phyloP scores from a whole-genome alignment of 306 rosid genomes.

The Trifolium dubium region DNA sequence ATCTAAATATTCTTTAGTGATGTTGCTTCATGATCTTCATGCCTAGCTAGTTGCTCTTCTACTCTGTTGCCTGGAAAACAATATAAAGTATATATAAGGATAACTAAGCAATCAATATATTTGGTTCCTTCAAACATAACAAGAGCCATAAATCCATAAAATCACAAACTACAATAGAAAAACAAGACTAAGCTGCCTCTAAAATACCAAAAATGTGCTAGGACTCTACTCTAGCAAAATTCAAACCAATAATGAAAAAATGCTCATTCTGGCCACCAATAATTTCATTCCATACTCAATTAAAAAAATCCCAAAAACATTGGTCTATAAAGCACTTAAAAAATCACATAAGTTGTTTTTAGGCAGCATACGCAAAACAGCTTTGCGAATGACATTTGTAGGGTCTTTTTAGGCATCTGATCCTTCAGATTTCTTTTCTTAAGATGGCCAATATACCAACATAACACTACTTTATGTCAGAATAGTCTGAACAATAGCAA shows the following conservation, averaged over 20 bases:
- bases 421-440: slow-evolving; percentile 86
- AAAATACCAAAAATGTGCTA: too few relatives aligned
- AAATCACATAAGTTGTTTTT: slow-evolving; percentile 91
- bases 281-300: slow-evolving; percentile 3
- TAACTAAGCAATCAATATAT: too few relatives aligned
- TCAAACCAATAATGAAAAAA: slow-evolving; percentile 1
- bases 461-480: slow-evolving; percentile 48
- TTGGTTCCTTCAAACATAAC: too few relatives aligned
- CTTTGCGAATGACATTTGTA: slow-evolving; percentile 94
- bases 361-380: slow-evolving; percentile 92
- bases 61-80: too few relatives aligned
- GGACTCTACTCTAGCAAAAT: slow-evolving; percentile 27
- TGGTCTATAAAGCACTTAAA: slow-evolving; percentile 55
- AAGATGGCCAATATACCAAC: slow-evolving; percentile 85
- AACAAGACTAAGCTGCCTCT: too few relatives aligned
- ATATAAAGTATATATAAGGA: too few relatives aligned
- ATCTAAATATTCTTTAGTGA: too few relatives aligned
- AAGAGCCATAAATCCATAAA: too few relatives aligned
- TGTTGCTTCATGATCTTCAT: too few relatives aligned
- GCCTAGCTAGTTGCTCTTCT: too few relatives aligned
- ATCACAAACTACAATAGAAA: too few relatives aligned
- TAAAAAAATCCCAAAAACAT: slow-evolving; percentile 15
- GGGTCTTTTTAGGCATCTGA: slow-evolving; percentile 86
- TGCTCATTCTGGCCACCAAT: neutral
- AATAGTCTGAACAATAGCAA: too few relatives aligned